Conservation (phyloP, 2,329 filamentous ascomycete species). For the Xylariales sp. region DNA sequence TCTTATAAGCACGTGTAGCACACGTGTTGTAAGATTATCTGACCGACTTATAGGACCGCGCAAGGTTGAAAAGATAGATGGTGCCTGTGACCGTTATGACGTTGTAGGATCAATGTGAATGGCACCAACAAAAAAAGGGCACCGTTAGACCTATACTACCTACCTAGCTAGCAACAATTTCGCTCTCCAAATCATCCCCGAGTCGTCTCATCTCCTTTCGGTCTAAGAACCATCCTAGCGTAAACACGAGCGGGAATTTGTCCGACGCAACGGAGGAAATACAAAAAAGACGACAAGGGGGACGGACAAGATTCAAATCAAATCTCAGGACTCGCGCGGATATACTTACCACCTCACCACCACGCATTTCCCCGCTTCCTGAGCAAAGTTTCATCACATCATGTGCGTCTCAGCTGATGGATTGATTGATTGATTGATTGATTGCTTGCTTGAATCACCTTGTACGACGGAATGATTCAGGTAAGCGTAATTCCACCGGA, state of each 20-base stretch:
- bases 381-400: background rate
- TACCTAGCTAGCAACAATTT: background rate
- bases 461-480: background rate
- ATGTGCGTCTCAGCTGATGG: slow-evolving; percentile 29
- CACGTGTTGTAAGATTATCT: background rate
- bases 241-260: background rate
- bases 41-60: slow-evolving; percentile 7
- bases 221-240: background rate
- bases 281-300: background rate
- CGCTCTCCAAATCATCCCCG: background rate
- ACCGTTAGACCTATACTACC: background rate
- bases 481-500: background rate
- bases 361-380: slow-evolving; percentile 17
- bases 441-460: background rate
- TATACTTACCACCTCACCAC: slow-evolving; percentile 1
- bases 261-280: slow-evolving; percentile 6
- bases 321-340: slow-evolving; percentile 6
- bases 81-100: slow-evolving; percentile 21
- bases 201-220: background rate
- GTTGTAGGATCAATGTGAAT: slow-evolving; percentile 21
- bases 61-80: slow-evolving; percentile 11
- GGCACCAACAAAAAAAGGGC: background rate
- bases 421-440: no score
- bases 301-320: no score
- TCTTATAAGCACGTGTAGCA: background rate